Evolutionary conservation across 2,329 filamentous ascomycete species (phyloP), one percentile per base, ranked within the genome.

Genomic region (Alternaria metachromatica): DNA sequence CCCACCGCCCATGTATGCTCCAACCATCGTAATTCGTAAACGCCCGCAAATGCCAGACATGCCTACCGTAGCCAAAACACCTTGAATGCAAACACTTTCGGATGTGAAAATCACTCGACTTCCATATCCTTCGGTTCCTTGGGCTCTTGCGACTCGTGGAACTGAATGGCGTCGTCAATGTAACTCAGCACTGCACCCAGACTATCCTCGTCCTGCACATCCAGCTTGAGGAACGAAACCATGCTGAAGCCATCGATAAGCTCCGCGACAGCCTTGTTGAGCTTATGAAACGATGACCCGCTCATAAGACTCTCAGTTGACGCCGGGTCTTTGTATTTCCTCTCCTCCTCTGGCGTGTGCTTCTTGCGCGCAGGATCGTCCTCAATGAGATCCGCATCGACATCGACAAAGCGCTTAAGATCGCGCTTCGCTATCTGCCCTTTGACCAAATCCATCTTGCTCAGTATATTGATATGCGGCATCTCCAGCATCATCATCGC

Each of bases 401-500:
- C 94, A 57, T 95, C 93, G 60, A 97, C 84, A 77, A 97, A 99
- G 21, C 93, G 87, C 82, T 96, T 96, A 64, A 99, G 79, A 72
- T 98, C 94, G 79, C 91, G 91, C 80, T 93, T 93, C 62, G 90
- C 90, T 25, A 98, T 88, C 80, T 96, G 92, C 43, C 92, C 93
- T 79, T 96, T 96, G 70, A 98, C 89, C 65, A 98, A 87, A 79
- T 99, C 96, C 94, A 98, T 98, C 83, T 99, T 99, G 77, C 92
- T 96, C 60, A 99, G 84, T 64, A 99, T 91, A 79, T 99, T 99
- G 77, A 99, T 89, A 78, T 99, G 96, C 5, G 96, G 96, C 68
- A 98, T 89, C 82, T 98, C 96, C 67, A 99, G 88, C 93, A 98
- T 96, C 75, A 99, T 89, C 96, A 99, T 99, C 68, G 96, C 94